Evolutionary conservation across 1,139 yeast genomes (phyloP), one percentile per base, ranked within the genome.

Genomic region (Chernovozyma aurita): DNA sequence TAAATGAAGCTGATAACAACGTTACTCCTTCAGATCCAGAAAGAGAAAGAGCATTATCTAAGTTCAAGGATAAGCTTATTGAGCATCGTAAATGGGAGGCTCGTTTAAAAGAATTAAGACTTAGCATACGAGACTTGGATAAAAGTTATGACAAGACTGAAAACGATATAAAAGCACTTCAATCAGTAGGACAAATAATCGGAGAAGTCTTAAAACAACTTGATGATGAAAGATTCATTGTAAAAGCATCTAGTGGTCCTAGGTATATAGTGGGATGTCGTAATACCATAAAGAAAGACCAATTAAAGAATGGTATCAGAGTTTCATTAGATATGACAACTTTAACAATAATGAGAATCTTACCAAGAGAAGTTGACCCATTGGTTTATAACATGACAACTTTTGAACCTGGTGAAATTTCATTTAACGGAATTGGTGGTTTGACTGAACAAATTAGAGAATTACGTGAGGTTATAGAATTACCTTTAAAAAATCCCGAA

Each of bases 251-350:
- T 5, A 82, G 92, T 36, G 99, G 99, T 3, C 99, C 99, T 28
- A 78, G 99, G 53, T 94, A 94, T 58, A 92, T 94, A 52, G 98
- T 94, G 37, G 97, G 97, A 32, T 94, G 96, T 61, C 80, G 98
- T 55, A 88, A 88, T 60, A 85, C 95, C 31, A 87, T 94, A 55
- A 85, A 84, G 56, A 82, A 85, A 53, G 85, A 82, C 32, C 77
- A 75, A 42, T 73, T 94, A 53, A 83, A 86, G 63, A 95, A 90
- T 60, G 98, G 98, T 33, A 92, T 90, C 16, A 77, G 99, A 54
- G 99, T 94, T 34, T 92, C 97, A 15, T 73, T 94, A 47, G 99
- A 94, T 61, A 94, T 94, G 86, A 94, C 98, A 14, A 94, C 99
- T 1, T 73, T 94, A 50, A 94, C 99, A 14, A 92, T 94, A 45